Evolutionary conservation across 306 rosid species (phyloP), one percentile per base, ranked within the genome.

Genomic region (Inga leiocalycina): DNA sequence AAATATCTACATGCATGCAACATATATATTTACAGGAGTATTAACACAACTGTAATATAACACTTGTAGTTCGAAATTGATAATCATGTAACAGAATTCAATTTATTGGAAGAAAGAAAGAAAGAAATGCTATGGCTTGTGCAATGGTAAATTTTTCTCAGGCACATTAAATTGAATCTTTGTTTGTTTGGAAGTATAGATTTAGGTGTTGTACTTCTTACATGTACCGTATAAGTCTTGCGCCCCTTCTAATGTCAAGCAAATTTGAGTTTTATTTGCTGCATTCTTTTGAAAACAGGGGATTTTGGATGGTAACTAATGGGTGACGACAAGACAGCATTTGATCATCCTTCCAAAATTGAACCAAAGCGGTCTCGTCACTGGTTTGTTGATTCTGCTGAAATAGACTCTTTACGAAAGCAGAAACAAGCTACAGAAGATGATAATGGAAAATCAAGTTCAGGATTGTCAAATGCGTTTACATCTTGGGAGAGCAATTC

Each of bases 341-440:
- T 86, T 66, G 88, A 83, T 78, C 83, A 83, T 84, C 84, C 92
- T 37, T 86, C 98, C 46, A 85, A 91, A 89, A 77, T 86, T 70
- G 93, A 92, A 86, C 80, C 91, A 27, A 95, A 95, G 90, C 92
- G 93, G 44, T 77, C 94, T 71, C 95, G 84, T 80, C 91, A 88
- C 76, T 92, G 98, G 95, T 91, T 93, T 86, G 85, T 88, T 74
- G 95, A 95, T 86, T 67, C 89, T 80, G 72, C 87, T 77, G 94
- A 94, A 62, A 64, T 87, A 45, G 93, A 90, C 35, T 69, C 86
- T 79, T 88, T 90, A 62, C 92, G 92, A 65, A 92, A 87, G 87
- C 92, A 95, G 90, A 95, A 91, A 81, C 97, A 89, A 88, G 90
- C 88, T 34, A 71, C 88, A 35, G 89, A 91, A 74, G 85, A 85